These are phyloP conservation scores for Pythium dissimile DNA, from an alignment of 352 stramenopile genomes.

Conservation along the genomic window DNA sequence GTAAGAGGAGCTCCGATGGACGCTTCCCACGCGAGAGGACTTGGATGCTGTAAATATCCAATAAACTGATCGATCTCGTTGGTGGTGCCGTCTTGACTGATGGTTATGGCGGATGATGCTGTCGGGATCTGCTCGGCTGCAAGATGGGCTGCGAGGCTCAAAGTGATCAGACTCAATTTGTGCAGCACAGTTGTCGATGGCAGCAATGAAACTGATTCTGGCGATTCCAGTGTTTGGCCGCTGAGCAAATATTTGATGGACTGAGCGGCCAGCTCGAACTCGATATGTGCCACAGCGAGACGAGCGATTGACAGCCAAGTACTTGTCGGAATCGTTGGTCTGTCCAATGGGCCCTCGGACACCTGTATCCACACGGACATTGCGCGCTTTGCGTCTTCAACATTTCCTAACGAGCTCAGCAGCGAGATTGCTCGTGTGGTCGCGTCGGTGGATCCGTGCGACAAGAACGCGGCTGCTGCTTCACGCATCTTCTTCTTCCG, in stretches of 20 bases:
- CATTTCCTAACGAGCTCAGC: background rate
- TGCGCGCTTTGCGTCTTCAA: slow-evolving; percentile 1
- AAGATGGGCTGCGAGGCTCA: background rate
- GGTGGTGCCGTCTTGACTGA: background rate
- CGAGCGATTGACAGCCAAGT: slow-evolving; percentile 38
- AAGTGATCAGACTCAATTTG: background rate
- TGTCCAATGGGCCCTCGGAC: background rate
- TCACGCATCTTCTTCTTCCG: slow-evolving; percentile 19
- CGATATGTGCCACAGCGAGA: slow-evolving; percentile 13
- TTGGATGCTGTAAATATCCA: background rate
- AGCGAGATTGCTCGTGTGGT: slow-evolving; percentile 3
- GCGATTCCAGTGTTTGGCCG: no score
- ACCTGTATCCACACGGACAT: background rate
- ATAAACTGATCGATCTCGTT: slow-evolving; percentile 10
- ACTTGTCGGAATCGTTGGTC: slow-evolving; percentile 1
- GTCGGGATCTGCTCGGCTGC: background rate
- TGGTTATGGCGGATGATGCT: background rate
- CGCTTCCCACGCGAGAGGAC: background rate
- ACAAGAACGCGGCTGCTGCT: slow-evolving; percentile 4
- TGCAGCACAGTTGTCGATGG: background rate
- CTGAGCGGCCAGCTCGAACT: slow-evolving; percentile 31
- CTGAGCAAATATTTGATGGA: slow-evolving; percentile 11
- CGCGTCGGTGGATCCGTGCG: slow-evolving; percentile 1
- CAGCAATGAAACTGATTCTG: background rate
- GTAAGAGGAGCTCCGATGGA: background rate